phyloP scores from a whole-genome alignment of 108 stramenopile species.

The Cylindrotheca closterium region DNA sequence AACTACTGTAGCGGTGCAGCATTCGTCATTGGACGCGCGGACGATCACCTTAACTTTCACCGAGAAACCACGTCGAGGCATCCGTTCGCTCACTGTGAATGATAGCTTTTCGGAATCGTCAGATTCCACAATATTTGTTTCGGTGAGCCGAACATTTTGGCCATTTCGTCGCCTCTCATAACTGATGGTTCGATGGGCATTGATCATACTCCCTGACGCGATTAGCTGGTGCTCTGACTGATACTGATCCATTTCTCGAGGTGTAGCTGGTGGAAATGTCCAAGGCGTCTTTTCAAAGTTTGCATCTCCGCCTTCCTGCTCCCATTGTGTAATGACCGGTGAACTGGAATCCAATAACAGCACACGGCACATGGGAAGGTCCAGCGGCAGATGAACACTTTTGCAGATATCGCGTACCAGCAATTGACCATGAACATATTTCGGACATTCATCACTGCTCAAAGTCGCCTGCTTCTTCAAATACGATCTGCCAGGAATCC shows the following conservation, averaged over 20 bases:
- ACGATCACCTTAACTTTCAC: conserved; percentile 63
- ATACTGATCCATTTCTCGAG: conserved; percentile 64
- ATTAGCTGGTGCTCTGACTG: conserved; percentile 73
- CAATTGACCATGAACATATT: conserved; percentile 67
- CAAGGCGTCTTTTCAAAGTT: conserved; percentile 67
- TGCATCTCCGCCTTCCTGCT: conserved; percentile 63
- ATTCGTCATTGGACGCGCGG: conserved; percentile 43
- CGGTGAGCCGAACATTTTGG: conserved; percentile 53
- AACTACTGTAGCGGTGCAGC: conserved; percentile 60
- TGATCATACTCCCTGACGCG: conserved; percentile 73
- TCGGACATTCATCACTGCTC: conserved; percentile 45
- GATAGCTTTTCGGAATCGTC: conserved; percentile 65
- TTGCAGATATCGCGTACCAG: conserved; percentile 63
- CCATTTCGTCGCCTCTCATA: conserved; percentile 65
- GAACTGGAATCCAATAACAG: conserved; percentile 77
- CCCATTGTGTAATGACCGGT: conserved; percentile 75
- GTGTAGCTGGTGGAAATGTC: conserved; percentile 72
- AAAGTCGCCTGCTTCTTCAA: conserved; percentile 49
- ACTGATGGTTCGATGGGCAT: conserved; percentile 64
- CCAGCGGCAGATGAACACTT: conserved; percentile 57
- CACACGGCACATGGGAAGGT: conserved; percentile 70
- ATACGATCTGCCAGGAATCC: conserved; percentile 49
- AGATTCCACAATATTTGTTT: conserved; percentile 67
- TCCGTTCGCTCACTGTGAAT: conserved; percentile 57
- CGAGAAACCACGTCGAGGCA: conserved; percentile 80